phyloP scores from a whole-genome alignment of 2,329 filamentous ascomycete species.

The Zymoseptoria ardabiliae region DNA sequence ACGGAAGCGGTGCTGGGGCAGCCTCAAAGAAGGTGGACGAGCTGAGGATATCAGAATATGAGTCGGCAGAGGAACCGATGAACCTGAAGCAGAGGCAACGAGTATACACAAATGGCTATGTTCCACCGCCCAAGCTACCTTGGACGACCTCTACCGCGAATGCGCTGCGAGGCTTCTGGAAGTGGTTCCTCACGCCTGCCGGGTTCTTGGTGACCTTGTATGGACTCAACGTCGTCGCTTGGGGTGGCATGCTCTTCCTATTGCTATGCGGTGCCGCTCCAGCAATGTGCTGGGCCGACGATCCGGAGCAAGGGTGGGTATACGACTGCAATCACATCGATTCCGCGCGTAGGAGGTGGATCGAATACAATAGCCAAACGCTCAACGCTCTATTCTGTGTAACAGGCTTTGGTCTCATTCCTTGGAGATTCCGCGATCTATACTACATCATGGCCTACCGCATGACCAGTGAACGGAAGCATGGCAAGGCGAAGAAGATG shows the following conservation, averaged over 20 bases:
- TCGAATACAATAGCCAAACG: constrained; percentile 79
- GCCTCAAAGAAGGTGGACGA: neutral
- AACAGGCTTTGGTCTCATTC: constrained; percentile 74
- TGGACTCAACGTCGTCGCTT: constrained; percentile 74
- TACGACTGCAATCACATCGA: constrained; percentile 29
- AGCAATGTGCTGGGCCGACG: constrained; percentile 59
- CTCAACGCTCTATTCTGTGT: constrained; percentile 80
- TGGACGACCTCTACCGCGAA: constrained; percentile 11
- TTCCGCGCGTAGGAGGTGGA: constrained; percentile 72
- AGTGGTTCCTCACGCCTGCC: constrained; percentile 65
- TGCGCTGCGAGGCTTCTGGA: constrained; percentile 55
- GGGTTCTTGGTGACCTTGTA: constrained; percentile 75
- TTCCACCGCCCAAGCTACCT: constrained; percentile 28
- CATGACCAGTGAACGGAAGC: constrained; percentile 27
- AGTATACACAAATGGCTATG: constrained; percentile 32
- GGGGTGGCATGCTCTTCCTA: constrained; percentile 87
- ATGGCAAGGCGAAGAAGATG: constrained; percentile 32
- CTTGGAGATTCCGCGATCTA: constrained; percentile 76
- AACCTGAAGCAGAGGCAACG: constrained; percentile 1
- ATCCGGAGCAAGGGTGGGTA: constrained; percentile 8
- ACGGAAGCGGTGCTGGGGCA: neutral
- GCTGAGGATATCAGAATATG: neutral
- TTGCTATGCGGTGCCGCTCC: constrained; percentile 68
- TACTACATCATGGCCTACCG: constrained; percentile 66
- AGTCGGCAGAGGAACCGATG: neutral